These are phyloP conservation scores for Ustilago esculenta DNA, from an alignment of 1,284 basidiomycete genomes.

Conservation along the genomic window DNA sequence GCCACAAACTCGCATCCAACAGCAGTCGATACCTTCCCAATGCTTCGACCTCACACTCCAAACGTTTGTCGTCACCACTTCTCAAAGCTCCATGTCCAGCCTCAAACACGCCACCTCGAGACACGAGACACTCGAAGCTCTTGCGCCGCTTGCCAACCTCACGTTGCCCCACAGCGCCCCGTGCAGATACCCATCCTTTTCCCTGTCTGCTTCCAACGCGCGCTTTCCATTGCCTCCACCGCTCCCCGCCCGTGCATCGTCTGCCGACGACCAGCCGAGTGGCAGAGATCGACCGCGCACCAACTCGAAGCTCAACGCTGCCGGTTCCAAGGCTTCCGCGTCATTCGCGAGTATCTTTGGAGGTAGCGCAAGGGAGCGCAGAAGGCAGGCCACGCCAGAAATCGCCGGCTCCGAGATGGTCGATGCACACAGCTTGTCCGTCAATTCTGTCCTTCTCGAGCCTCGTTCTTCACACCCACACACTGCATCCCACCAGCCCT, in stretches of 20 bases:
- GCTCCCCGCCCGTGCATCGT: no score
- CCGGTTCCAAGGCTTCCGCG: constrained; percentile 22
- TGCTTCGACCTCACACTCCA: constrained; percentile 9
- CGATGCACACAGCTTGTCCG: constrained; percentile 6
- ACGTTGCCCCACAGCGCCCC: constrained; percentile 53
- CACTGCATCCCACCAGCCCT: neutral
- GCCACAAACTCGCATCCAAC: no score
- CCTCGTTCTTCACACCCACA: no score
- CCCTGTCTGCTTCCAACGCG: constrained; percentile 68
- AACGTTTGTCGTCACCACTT: constrained; percentile 11
- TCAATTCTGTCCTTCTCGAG: no score
- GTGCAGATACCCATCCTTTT: constrained; percentile 12
- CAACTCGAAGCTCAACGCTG: constrained; percentile 20
- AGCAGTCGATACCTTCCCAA: constrained; percentile 36
- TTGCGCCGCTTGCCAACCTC: constrained; percentile 69
- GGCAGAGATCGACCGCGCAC: constrained; percentile 12
- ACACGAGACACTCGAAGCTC: constrained; percentile 68
- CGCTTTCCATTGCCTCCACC: constrained; percentile 77
- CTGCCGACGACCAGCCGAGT: constrained; percentile 46
- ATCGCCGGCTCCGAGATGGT: constrained; percentile 6
- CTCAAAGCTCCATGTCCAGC: no score
- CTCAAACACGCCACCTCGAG: constrained; percentile 73
- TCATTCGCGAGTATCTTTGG: constrained; percentile 49
- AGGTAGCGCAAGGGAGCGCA: constrained; percentile 27
- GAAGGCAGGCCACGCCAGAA: constrained; percentile 3